Evolutionary conservation across 2,329 filamentous ascomycete genomes (phyloP).

Genomic region (Exophiala dermatitidis): DNA sequence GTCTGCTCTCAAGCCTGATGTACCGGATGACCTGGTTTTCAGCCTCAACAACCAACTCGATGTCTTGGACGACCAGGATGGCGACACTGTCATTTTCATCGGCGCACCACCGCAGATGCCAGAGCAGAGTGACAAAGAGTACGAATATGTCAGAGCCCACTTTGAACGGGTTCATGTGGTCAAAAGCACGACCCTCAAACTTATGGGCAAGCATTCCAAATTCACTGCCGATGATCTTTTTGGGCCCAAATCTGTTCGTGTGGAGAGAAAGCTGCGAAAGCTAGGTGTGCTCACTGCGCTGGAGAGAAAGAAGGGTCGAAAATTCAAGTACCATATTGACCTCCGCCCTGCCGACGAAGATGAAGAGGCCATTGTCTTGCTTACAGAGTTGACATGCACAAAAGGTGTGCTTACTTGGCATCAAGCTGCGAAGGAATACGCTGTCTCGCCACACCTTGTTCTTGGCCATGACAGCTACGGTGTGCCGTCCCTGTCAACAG

Average conservation of each 20-base stretch:
- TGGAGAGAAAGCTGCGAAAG: constrained; percentile 18
- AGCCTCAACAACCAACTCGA: constrained; percentile 24
- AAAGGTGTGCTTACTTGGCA: constrained; percentile 52
- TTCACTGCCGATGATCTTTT: constrained; percentile 29
- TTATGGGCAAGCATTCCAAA: constrained; percentile 28
- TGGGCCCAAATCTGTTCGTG: constrained; percentile 27
- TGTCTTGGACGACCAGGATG: constrained; percentile 23
- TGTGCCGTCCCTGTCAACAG: constrained; percentile 10
- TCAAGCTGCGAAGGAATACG: constrained; percentile 34
- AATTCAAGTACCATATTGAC: constrained; percentile 54
- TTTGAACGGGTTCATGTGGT: constrained; percentile 30
- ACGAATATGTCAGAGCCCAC: constrained; percentile 21
- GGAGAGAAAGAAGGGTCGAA: constrained; percentile 9
- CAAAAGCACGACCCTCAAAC: constrained; percentile 30
- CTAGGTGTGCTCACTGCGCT: constrained; percentile 5
- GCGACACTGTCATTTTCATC: constrained; percentile 36
- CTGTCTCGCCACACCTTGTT: constrained; percentile 37
- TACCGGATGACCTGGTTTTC: constrained; percentile 3
- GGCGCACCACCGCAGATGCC: constrained; percentile 29
- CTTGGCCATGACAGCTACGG: constrained; percentile 43
- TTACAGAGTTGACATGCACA: constrained; percentile 54
- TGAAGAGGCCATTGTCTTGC: constrained; percentile 54
- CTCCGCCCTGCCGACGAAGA: constrained; percentile 56
- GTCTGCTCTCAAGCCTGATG: not conserved
- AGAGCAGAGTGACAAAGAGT: constrained; percentile 15